Evolutionary conservation across 805 yeast species (phyloP), one percentile per base, ranked within the genome.

Genomic region (Scheffersomyces stipitis): DNA sequence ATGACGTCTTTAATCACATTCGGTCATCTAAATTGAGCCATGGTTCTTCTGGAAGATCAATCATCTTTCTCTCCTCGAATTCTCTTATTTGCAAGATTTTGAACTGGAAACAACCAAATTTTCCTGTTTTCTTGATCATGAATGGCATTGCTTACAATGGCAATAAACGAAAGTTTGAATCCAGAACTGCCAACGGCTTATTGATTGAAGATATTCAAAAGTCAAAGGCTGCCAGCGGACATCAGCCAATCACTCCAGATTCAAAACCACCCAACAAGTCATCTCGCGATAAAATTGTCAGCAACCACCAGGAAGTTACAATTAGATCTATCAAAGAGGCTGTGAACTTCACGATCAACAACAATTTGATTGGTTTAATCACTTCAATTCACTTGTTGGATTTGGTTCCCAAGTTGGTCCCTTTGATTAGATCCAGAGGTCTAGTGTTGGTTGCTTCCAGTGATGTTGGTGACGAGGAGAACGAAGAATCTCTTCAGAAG

Each of bases 41-140:
- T 29, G 37, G 60, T 42, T 40, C 28, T 23, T n/a, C 35, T 3
- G 54, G 76, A 15, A 69, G 96, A 41, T 80, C 95, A 1, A 66
- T 93, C 29, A 81, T 91, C 7, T 86, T 93, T 60, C 79, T 95
- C 9, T 87, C 96, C 1, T 78, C 85, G 38, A 88, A 89, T 60
- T 85, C 96, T 23, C 78, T 81, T 31, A 87, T 89, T n/a, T 93
- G 98, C 62, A 87, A 96, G 8, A 85, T 88, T 31, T 65, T 93
- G 49, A 93, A 93, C 62, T 93, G 99, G 99, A 93, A 93, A 62
- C 99, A 93, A 63, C 98, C 99, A 10, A 91, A 91, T 58, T 93
- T 84, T 63, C 97, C 99, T 0, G 98, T 93, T 0, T 81, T 93
- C 46, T 85, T 86, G 63, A 78, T 82, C 38, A 78, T 90, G 75